Evolutionary conservation across 305 asterid species (phyloP).

Genomic region (Ilex paraguariensis): DNA sequence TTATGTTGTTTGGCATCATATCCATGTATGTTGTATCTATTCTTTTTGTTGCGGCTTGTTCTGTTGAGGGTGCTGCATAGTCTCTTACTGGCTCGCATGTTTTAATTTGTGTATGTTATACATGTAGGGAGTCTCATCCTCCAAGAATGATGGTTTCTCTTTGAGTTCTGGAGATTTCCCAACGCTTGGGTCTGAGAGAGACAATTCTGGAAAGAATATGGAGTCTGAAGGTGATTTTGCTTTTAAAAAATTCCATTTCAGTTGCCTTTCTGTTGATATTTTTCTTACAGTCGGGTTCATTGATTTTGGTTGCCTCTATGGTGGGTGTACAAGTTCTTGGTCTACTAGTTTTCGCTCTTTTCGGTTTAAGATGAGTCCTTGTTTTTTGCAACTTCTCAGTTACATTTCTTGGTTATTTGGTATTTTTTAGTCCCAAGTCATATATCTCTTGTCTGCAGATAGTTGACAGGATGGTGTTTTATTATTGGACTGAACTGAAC

Average conservation of each 20-base stretch:
- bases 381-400: not conserved
- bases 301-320: slow-evolving; percentile 12
- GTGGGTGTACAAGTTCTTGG: slow-evolving; percentile 1
- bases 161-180: slow-evolving; percentile 94
- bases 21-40: not conserved
- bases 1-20: not conserved
- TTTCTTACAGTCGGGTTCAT: slow-evolving; percentile 7
- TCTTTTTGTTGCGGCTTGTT: slow-evolving; percentile 1
- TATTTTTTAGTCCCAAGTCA: no score
- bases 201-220: slow-evolving; percentile 37
- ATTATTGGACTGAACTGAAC: no score
- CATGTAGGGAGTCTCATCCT: slow-evolving; percentile 61
- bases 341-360: no score
- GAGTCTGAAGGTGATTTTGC: slow-evolving; percentile 62
- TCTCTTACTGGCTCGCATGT: slow-evolving; percentile 13
- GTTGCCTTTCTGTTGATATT: slow-evolving; percentile 8
- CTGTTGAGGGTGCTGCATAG: slow-evolving; percentile 12
- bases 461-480: no score
- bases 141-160: slow-evolving; percentile 79
- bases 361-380: not conserved
- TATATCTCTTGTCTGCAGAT: no score
- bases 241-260: slow-evolving; percentile 4
- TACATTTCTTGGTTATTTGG: no score
- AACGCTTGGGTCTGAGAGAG: slow-evolving; percentile 78
- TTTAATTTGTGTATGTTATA: slow-evolving; percentile 9